Evolutionary conservation across 345 rosid species (phyloP).

Genomic region (Camelina sativa): DNA sequence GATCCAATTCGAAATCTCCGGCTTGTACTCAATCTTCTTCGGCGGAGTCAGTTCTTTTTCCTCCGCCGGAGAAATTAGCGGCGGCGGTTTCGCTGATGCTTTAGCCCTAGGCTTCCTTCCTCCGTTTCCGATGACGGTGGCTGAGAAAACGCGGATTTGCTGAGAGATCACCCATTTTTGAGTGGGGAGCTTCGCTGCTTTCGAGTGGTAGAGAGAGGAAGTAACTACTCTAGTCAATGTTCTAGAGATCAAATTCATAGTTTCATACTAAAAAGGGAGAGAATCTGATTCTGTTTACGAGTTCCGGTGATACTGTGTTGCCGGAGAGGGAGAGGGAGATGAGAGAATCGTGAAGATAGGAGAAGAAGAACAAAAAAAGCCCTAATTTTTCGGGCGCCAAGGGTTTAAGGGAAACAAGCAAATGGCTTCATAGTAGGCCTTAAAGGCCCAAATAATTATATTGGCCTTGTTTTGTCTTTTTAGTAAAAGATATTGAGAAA

Average conservation of each 20-base stretch:
- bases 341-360: not conserved
- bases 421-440: too few species aligned
- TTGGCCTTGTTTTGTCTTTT: not conserved
- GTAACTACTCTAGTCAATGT: slow-evolving; percentile 24
- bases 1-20: slow-evolving; percentile 59
- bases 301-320: slow-evolving; percentile 16
- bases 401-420: not conserved
- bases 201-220: slow-evolving; percentile 37
- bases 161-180: slow-evolving; percentile 32
- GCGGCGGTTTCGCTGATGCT: not conserved
- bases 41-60: slow-evolving; percentile 51
- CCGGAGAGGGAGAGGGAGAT: slow-evolving; percentile 23
- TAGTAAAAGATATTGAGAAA: too few species aligned
- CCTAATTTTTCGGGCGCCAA: slow-evolving; percentile 20
- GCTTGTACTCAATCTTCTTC: slow-evolving; percentile 52
- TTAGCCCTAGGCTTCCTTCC: not conserved
- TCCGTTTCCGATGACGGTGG: not conserved
- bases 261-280: not conserved
- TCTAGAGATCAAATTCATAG: slow-evolving; percentile 42
- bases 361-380: not conserved
- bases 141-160: slow-evolving; percentile 28
- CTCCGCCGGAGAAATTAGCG: not conserved
- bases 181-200: slow-evolving; percentile 20
- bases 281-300: not conserved
- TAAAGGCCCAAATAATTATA: not conserved